Evolutionary conservation across 2,329 filamentous ascomycete species (phyloP), one percentile per base, ranked within the genome.

Genomic region (Aureobasidium sp.): DNA sequence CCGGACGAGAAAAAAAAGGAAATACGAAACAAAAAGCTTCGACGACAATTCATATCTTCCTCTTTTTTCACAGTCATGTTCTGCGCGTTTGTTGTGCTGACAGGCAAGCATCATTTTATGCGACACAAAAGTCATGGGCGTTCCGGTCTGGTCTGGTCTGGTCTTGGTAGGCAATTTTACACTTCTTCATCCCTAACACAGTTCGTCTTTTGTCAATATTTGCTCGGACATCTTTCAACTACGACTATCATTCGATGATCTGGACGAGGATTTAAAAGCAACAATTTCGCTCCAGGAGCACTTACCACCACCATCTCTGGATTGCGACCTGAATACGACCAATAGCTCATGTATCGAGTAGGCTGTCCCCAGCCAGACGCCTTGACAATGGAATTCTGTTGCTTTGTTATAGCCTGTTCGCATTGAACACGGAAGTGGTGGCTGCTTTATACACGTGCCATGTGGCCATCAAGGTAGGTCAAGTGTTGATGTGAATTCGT

Each of bases 1-100:
- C 57, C 45, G 57, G 57, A 61, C 36, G 44, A 52, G 57, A 61
- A 51, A 52, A 60, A 60, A 61, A 61, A 47, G 57, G 47, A 61
- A 61, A 61, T 61, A 51, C 47, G 47, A 61, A 61, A 61, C 27
- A 61, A 51, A 61, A 61, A 61, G 47, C 47, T 61, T 61, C 57
- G 57, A 42, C 57, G 57, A 61, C 57, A 51, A 51, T 51, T 61
- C 47, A 51, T 52, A 51, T 61, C 57, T 61, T 52, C 47, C 47
- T 61, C 36, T 44, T 52, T 51, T 49, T 34, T 27, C 5, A 41
- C 47, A 34, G 57, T 52, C 45, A 44, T 52, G 57, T 61, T 52
- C 39, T 52, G 47, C 57, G 47, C 47, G 55, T 58, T 34, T 34
- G 34, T 36, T 45, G 44, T 60, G 39, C 44, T 63, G 56, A 55